Conservation (phyloP, 2,329 filamentous ascomycete genomes). For the Daldinia eschscholtzii region DNA sequence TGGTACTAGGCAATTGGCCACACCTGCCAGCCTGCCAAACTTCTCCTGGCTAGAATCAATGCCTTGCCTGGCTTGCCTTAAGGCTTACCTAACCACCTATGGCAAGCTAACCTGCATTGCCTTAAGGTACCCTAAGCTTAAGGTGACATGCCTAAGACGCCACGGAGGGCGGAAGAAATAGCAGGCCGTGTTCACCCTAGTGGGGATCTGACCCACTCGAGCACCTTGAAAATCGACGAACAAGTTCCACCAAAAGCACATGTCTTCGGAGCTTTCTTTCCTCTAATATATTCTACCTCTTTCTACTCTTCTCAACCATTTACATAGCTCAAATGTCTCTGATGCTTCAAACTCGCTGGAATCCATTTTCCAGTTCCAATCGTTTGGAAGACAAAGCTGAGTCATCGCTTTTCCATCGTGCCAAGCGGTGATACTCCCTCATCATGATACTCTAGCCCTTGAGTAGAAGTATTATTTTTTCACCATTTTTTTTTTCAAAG, state of each 20-base stretch:
- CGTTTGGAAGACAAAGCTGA: slow-evolving; percentile 22
- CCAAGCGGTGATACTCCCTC: slow-evolving; percentile 43
- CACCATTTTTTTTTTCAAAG: background rate
- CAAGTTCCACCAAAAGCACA: slow-evolving; percentile 34
- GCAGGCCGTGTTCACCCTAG: slow-evolving; percentile 19
- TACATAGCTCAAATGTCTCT: slow-evolving; percentile 40
- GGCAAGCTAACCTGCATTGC: too few species aligned
- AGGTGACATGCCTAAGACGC: slow-evolving; percentile 8
- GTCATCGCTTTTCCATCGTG: slow-evolving; percentile 20
- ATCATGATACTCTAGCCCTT: slow-evolving; percentile 21
- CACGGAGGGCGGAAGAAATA: slow-evolving; percentile 36
- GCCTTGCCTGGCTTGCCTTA: background rate
- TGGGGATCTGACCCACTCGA: slow-evolving; percentile 23
- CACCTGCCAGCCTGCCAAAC: background rate
- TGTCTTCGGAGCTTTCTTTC: slow-evolving; percentile 37
- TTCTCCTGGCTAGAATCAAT: background rate
- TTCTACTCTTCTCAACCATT: slow-evolving; percentile 3
- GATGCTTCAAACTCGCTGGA: slow-evolving; percentile 29
- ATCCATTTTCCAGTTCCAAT: slow-evolving; percentile 37
- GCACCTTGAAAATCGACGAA: slow-evolving; percentile 29
- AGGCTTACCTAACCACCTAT: background rate
- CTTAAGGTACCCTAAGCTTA: too few species aligned
- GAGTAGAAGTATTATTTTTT: slow-evolving; percentile 14
- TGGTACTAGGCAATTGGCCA: background rate
- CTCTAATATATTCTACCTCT: slow-evolving; percentile 22